Base-by-base conservation (phyloP, 1,284 basidiomycete genomes). In the Ceratobasidium sp. region DNA sequence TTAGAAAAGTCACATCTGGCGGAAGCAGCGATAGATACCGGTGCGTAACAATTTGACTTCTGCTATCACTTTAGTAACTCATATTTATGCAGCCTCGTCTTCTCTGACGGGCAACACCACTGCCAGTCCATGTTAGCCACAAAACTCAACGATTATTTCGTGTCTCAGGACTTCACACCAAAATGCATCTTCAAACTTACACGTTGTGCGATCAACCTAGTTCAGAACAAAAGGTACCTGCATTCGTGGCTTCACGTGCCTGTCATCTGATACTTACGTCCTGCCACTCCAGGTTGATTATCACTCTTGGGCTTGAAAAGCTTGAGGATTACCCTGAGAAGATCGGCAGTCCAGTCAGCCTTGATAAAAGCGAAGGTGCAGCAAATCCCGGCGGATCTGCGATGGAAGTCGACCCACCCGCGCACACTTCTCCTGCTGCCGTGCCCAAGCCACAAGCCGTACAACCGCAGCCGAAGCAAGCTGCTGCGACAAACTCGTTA, bases 121-220 rank as follows among this genome's bases (percentile, higher is more conserved):
- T 85, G 93, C 65, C 96, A 97, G 80, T 90, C 93, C 36, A 98
- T 99, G 97, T 85, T 99, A 46, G 94, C 95, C 3, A 97, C 96
- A 0, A 93, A 96, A 79, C 86, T 96, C 65, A 98, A 98, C 78
- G 78, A 85, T 21, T 82, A 94, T 75, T 89, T 97, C 39, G 85
- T 90, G 28, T 84, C 88, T 0, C 87, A 89, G n/a, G 78, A 84
- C 10, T 84, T 99, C 58, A 81, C 84, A 60, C 93, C 92, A 79
- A 85, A 94, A 78, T 85, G 89, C 0, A 83, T 99, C 59, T 87
- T 93, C 65, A 85, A 87, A 62, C 82, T 98, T 50, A 89, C 90
- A 72, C 90, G 88, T 78, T 89, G 93, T 78, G 91, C 93, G 2
- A 91, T 90, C 79, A 98, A 97, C 80, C 84, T 86, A 72, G 91